Percentiles rank a stretch among this genome's conserved stretches.
phyloP scores from a whole-genome alignment of 2,329 filamentous ascomycete species.

The Phaeosphaeriaceae sp. region DNA sequence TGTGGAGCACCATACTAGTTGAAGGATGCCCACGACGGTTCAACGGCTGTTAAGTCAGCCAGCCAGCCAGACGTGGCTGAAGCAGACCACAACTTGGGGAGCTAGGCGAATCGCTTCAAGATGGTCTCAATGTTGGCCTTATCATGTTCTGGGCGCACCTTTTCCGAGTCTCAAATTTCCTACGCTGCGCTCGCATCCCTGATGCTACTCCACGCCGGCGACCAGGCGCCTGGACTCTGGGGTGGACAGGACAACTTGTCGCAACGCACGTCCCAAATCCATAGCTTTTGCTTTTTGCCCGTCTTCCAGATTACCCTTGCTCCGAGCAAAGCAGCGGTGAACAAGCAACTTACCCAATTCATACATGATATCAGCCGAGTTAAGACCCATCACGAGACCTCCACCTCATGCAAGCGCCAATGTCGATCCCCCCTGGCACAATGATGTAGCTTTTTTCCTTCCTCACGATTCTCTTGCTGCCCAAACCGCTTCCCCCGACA shows the following conservation, averaged over 20 bases:
- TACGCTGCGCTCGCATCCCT: not conserved
- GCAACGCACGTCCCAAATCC: not conserved
- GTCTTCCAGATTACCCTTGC: not conserved
- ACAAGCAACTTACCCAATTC: not conserved
- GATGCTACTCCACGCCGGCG: not conserved
- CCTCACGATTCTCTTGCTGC: not conserved
- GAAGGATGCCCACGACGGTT: not conserved
- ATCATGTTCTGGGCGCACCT: constrained; percentile 17
- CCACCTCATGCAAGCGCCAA: not conserved
- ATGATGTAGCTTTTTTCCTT: not conserved
- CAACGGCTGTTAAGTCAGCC: not conserved
- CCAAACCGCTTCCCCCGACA: not conserved
- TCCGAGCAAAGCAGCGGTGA: constrained; percentile 1
- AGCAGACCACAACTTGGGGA: constrained; percentile 8
- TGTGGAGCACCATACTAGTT: not conserved
- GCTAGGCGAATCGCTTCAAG: not conserved
- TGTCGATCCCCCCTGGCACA: not conserved
- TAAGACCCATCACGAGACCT: not conserved
- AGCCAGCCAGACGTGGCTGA: constrained; percentile 7
- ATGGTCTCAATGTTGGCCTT: constrained; percentile 7
- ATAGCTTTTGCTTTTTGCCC: not conserved
- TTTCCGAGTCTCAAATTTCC: not conserved
- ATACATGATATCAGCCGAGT: not conserved
- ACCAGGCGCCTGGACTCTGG: constrained; percentile 2
- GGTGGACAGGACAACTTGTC: not conserved